phyloP scores from a whole-genome alignment of 163 green algal genomes.

The Picocystis sp. region DNA sequence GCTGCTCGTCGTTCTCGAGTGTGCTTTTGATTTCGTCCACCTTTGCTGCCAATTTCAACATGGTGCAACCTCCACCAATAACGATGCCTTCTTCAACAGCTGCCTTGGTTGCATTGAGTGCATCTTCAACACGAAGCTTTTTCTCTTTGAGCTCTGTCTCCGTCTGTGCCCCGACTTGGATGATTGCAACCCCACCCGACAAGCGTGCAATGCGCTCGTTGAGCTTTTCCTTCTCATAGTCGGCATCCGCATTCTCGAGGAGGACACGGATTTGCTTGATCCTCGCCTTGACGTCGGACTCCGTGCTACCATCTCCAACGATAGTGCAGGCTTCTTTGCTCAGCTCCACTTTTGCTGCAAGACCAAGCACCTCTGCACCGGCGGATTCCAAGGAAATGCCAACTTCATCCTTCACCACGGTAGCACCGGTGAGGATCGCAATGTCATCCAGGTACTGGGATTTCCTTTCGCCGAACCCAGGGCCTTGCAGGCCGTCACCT shows the following conservation, averaged over 20 bases:
- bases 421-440: conserved; percentile 86
- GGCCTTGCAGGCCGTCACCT: conserved; percentile 93
- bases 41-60: conserved; percentile 64
- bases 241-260: conserved; percentile 11
- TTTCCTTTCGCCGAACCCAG: conserved; percentile 97
- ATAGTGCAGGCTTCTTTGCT: conserved; percentile 91
- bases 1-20: conserved; percentile 66
- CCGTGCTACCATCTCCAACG: conserved; percentile 67
- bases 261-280: not conserved
- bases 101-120: conserved; percentile 94
- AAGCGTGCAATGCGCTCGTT: conserved; percentile 94
- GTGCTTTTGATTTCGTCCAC: conserved; percentile 59
- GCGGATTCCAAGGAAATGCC: conserved; percentile 89
- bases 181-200: conserved; percentile 82
- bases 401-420: conserved; percentile 48
- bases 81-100: conserved; percentile 96
- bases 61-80: conserved; percentile 90
- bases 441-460: conserved; percentile 98
- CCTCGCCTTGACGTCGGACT: conserved; percentile 62
- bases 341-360: conserved; percentile 68
- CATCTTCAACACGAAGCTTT: conserved; percentile 99
- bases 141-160: conserved; percentile 99
- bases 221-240: conserved; percentile 99
- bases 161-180: conserved; percentile 95
- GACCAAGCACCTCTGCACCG: conserved; percentile 61